Conservation (phyloP, 1,284 basidiomycete genomes). For the Ceratobasidium sp. region DNA sequence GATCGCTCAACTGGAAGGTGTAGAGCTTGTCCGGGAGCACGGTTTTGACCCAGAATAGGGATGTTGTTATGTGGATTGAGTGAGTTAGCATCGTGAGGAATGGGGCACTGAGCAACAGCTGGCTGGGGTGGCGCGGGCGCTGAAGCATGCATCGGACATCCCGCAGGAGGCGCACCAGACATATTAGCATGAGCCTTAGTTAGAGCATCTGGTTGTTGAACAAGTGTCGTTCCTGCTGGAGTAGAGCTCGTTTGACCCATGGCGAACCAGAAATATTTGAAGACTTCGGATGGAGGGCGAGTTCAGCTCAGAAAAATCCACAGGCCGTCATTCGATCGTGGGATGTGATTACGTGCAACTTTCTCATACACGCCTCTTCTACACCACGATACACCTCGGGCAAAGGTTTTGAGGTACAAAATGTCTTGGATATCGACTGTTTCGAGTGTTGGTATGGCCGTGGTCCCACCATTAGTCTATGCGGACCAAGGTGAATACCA, state of each 20-base stretch:
- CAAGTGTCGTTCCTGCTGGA: background rate
- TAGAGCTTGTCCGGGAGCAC: slow-evolving; percentile 65
- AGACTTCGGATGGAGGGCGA: slow-evolving; percentile 4
- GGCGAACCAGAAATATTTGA: slow-evolving; percentile 1
- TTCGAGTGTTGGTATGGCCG: slow-evolving; percentile 55
- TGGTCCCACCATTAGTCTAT: slow-evolving; percentile 80
- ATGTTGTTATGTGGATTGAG: slow-evolving; percentile 92
- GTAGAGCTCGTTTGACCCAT: slow-evolving; percentile 38
- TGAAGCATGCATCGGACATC: slow-evolving; percentile 44
- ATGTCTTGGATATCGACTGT: slow-evolving; percentile 44
- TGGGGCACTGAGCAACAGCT: slow-evolving; percentile 57
- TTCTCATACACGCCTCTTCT: slow-evolving; percentile 13
- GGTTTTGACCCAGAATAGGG: slow-evolving; percentile 75
- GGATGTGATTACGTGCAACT: slow-evolving; percentile 10
- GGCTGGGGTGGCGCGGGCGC: slow-evolving; percentile 30
- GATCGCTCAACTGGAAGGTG: slow-evolving; percentile 80
- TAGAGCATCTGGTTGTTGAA: slow-evolving; percentile 9
- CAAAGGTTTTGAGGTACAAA: background rate
- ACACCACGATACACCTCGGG: background rate
- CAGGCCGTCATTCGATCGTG: background rate
- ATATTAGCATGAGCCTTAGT: slow-evolving; percentile 22
- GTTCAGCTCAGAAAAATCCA: slow-evolving; percentile 8
- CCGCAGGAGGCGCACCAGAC: slow-evolving; percentile 39
- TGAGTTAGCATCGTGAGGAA: slow-evolving; percentile 57
- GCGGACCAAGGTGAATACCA: slow-evolving; percentile 71